Evolutionary conservation across 225 moss, liverwort and hornwort species (phyloP).

Genomic region (Takakia lepidozioides): DNA sequence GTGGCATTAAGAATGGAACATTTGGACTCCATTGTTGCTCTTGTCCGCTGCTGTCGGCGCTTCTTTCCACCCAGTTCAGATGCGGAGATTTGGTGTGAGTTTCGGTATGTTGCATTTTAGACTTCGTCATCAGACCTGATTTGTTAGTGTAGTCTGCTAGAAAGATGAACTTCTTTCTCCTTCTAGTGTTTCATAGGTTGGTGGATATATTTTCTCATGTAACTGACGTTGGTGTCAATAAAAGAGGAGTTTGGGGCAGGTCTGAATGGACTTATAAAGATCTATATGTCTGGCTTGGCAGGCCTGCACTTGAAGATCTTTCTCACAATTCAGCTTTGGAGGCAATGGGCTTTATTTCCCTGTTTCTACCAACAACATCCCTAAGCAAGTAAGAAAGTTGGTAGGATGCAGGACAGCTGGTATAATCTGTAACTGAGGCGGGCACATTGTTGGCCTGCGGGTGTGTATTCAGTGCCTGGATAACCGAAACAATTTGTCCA

Average conservation of each 20-base stretch:
- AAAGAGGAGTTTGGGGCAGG: no score
- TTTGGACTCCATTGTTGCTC: slow-evolving; percentile 36
- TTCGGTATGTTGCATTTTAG: slow-evolving; percentile 74
- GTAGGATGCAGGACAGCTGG: no score
- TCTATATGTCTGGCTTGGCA: no score
- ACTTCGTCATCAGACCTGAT: no score
- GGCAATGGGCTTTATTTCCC: slow-evolving; percentile 71
- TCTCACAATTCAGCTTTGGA: slow-evolving; percentile 73
- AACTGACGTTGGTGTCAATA: no score
- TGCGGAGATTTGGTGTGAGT: slow-evolving; percentile 67
- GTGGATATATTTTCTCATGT: no score
- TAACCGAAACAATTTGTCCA: no score
- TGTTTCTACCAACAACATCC: slow-evolving; percentile 56
- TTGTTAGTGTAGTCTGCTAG: no score
- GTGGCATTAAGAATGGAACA: slow-evolving; percentile 49
- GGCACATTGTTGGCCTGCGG: slow-evolving; percentile 6
- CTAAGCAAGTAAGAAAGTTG: slow-evolving; percentile 29
- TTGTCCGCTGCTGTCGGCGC: slow-evolving; percentile 59
- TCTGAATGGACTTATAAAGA: no score
- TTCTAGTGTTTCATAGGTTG: no score
- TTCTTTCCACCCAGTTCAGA: slow-evolving; percentile 54
- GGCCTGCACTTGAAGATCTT: slow-evolving; percentile 65
- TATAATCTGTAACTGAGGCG: background rate
- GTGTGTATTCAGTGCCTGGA: slow-evolving; percentile 50
- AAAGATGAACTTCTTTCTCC: no score